Base-by-base conservation (phyloP, 2,329 filamentous ascomycete genomes). In the Thermoascus crustaceus region DNA sequence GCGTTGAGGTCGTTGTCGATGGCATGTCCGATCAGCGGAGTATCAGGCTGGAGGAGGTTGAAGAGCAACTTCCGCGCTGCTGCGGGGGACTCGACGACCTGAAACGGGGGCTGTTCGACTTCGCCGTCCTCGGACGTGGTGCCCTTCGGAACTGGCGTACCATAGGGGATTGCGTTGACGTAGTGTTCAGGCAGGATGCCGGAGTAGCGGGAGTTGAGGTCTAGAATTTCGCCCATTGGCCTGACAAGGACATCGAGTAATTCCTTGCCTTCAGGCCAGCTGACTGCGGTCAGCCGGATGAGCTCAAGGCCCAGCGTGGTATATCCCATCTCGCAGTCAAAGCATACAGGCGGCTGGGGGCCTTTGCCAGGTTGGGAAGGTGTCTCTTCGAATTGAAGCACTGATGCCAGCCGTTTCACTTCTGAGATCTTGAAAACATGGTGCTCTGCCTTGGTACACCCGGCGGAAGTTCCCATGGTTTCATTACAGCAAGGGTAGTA, bases 321-420 rank as follows among this genome's bases (percentile, higher is more conserved):
- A 54, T 94, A 96, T 4, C 85, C 85, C 91, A 98, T 98, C 56
- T 98, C 91, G 52, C 91, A 96, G 57, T 98, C 91, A 50, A 98
- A 89, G 44, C 79, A 82, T 7, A 96, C 78, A 22, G 75, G 74
- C 1, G 43, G 48, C 19, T 48, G 49, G 14, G 38, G 42, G 24
- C 44, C 49, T 41, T 58, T 52, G 8, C 46, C 43, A 27, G 48
- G 45, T 18, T 66, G 60, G 18, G 32, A 24, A 0, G 88, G 88
- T 0, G 91, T 96, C 42, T 76, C 63, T 38, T 77, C 73, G 56
- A 93, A 98, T 34, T 89, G 87, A 49, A 93, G 71, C 3, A 89
- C 65, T 0, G 79, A 67, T 0, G 87, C 86, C 17, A 98, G 69
- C 14, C 87, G 72, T 44, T 85, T 86, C 1, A 77, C 66, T 39